These are phyloP conservation scores for Eucalyptus sp. DNA, from an alignment of 345 rosid species.

Conservation along the genomic window DNA sequence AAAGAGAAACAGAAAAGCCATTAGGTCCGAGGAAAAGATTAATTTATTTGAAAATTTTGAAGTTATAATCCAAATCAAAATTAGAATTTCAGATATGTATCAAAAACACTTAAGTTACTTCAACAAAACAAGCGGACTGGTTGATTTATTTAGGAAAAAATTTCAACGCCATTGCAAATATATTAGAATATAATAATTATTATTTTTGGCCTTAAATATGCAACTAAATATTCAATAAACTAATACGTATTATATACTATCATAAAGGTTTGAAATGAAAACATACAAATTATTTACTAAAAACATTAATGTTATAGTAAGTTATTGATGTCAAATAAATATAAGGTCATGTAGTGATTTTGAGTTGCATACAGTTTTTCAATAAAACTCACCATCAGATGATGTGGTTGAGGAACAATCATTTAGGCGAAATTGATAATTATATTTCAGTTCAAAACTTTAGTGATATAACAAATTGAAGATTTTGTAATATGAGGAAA, in stretches of 20 bases:
- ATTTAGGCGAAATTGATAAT: not conserved
- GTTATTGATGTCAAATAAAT: not conserved
- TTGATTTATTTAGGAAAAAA: not conserved
- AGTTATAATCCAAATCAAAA: not conserved
- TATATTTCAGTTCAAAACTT: too few relatives aligned
- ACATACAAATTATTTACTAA: not conserved
- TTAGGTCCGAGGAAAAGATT: not conserved
- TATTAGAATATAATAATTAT: accelerated
- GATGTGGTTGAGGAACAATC: not conserved
- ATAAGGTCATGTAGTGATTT: not conserved
- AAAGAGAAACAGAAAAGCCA: not conserved
- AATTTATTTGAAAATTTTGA: not conserved
- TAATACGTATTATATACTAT: not conserved
- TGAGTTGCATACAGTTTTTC: not conserved
- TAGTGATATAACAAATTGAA: too few relatives aligned
- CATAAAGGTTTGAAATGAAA: not conserved
- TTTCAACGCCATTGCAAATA: not conserved
- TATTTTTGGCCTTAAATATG: not conserved
- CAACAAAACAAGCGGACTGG: not conserved
- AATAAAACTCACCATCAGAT: not conserved
- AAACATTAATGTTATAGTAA: not conserved
- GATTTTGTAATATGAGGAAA: not conserved
- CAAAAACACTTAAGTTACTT: not conserved
- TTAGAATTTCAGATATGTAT: not conserved
- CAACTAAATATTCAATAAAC: not conserved